phyloP scores from a whole-genome alignment of 2,329 filamentous ascomycete species.

The Tolypocladium album region DNA sequence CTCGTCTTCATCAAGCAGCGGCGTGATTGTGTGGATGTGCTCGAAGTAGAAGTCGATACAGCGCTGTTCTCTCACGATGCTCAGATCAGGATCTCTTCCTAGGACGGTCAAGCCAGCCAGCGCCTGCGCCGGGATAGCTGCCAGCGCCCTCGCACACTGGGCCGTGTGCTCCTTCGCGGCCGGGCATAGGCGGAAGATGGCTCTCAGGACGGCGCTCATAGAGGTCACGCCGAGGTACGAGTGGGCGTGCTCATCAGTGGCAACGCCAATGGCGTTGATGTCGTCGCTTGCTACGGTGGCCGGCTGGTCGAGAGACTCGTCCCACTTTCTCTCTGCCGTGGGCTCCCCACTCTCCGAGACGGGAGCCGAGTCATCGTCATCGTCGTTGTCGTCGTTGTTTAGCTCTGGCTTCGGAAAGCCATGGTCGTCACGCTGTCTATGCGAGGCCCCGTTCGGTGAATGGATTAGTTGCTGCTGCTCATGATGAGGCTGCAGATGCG shows the following conservation, averaged over 20 bases:
- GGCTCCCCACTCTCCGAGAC: constrained; percentile 16
- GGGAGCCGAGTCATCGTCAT: constrained; percentile 10
- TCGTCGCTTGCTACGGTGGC: constrained; percentile 16
- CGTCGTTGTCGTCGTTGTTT: not conserved
- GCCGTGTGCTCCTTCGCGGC: constrained; percentile 16
- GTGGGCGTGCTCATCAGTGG: constrained; percentile 42
- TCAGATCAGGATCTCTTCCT: constrained; percentile 30
- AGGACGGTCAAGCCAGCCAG: constrained; percentile 22
- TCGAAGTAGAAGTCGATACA: constrained; percentile 52
- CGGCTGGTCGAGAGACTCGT: constrained; percentile 14
- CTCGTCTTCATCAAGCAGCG: constrained; percentile 47
- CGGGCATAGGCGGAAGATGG: constrained; percentile 33
- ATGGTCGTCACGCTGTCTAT: not conserved
- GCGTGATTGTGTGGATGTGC: constrained; percentile 47
- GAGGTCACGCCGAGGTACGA: constrained; percentile 57
- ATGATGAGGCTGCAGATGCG: not conserved
- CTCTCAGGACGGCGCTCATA: constrained; percentile 49
- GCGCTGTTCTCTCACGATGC: constrained; percentile 16
- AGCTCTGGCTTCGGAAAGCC: not conserved
- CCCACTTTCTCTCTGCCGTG: constrained; percentile 16
- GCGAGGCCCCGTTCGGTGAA: not conserved
- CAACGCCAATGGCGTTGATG: constrained; percentile 22
- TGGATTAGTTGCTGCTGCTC: not conserved
- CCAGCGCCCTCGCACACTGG: constrained; percentile 12
- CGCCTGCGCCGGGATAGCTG: constrained; percentile 13